Evolutionary conservation across 495 filamentous ascomycete species (phyloP).

Genomic region (Penicillium subrubescens): DNA sequence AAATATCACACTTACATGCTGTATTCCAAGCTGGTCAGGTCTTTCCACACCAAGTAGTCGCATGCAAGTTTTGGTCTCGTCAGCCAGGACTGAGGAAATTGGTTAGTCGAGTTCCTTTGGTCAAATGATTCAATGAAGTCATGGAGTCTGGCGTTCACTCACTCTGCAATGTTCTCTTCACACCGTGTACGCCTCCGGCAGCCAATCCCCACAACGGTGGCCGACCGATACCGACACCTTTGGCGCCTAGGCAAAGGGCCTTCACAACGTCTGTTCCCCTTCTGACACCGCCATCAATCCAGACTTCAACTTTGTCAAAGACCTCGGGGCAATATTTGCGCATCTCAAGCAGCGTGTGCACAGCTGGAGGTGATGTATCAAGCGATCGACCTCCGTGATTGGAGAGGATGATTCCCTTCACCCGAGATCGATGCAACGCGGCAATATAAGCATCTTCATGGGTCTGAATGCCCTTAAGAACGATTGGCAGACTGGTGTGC

Average conservation of each 20-base stretch:
- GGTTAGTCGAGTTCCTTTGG: constrained; percentile 16
- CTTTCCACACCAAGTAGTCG: constrained; percentile 75
- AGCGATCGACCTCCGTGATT: constrained; percentile 85
- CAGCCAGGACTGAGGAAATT: constrained; percentile 64
- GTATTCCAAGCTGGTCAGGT: constrained; percentile 67
- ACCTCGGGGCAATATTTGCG: constrained; percentile 85
- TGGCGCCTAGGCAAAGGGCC: constrained; percentile 82
- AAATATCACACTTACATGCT: constrained; percentile 60
- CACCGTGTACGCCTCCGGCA: constrained; percentile 78
- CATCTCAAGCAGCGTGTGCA: constrained; percentile 85
- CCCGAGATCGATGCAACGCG: constrained; percentile 63
- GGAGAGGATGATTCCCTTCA: constrained; percentile 76
- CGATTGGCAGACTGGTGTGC: constrained; percentile 77
- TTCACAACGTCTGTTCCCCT: constrained; percentile 89
- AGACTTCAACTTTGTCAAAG: constrained; percentile 75
- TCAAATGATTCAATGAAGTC: background rate
- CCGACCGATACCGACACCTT: constrained; percentile 80
- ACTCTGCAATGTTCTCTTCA: constrained; percentile 82
- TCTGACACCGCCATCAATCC: constrained; percentile 84
- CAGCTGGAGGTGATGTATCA: constrained; percentile 85
- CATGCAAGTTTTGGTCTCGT: constrained; percentile 85
- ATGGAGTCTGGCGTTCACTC: constrained; percentile 33
- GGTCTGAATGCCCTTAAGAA: constrained; percentile 89
- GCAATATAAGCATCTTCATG: constrained; percentile 89
- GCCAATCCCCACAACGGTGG: constrained; percentile 78